Conservation (phyloP, 2,329 filamentous ascomycete species). For the Neurospora crassa region DNA sequence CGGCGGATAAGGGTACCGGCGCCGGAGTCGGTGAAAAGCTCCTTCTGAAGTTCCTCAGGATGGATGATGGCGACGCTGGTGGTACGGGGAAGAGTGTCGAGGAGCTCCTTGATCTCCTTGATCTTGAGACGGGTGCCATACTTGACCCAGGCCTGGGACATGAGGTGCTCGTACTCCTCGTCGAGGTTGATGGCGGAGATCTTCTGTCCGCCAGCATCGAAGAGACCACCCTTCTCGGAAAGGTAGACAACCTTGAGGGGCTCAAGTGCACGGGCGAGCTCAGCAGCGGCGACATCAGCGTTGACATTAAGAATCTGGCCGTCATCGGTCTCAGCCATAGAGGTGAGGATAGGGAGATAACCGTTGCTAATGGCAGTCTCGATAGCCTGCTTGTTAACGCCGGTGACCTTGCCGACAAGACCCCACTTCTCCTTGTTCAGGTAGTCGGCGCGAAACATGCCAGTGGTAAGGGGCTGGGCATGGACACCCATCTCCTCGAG, state of each 20-base stretch:
- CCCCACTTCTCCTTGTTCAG: conserved; percentile 95
- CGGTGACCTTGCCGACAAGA: conserved; percentile 88
- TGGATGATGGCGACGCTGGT: conserved; percentile 97
- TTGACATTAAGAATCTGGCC: conserved; percentile 96
- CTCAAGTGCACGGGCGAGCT: conserved; percentile 79
- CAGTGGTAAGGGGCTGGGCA: conserved; percentile 78
- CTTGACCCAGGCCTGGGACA: conserved; percentile 90
- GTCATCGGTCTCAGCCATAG: conserved; percentile 87
- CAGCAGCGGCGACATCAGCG: conserved; percentile 89
- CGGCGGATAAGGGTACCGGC: conserved; percentile 87
- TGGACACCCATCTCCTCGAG: conserved; percentile 84
- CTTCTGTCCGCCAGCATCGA: conserved; percentile 87
- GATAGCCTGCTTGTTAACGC: conserved; percentile 83
- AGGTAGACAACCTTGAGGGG: conserved; percentile 96
- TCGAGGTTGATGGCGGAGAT: conserved; percentile 97
- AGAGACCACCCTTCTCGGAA: conserved; percentile 94
- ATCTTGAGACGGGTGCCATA: conserved; percentile 96
- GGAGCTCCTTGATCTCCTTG: conserved; percentile 88
- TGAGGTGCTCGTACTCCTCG: conserved; percentile 87
- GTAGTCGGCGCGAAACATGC: conserved; percentile 88
- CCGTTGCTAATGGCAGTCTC: conserved; percentile 85
- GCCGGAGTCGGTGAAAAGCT: conserved; percentile 91
- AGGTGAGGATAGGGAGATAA: conserved; percentile 87
- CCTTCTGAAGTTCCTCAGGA: conserved; percentile 89
- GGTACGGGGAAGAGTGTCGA: conserved; percentile 79